Base-by-base conservation (phyloP, 805 yeast species). In the Candida silvatica region DNA sequence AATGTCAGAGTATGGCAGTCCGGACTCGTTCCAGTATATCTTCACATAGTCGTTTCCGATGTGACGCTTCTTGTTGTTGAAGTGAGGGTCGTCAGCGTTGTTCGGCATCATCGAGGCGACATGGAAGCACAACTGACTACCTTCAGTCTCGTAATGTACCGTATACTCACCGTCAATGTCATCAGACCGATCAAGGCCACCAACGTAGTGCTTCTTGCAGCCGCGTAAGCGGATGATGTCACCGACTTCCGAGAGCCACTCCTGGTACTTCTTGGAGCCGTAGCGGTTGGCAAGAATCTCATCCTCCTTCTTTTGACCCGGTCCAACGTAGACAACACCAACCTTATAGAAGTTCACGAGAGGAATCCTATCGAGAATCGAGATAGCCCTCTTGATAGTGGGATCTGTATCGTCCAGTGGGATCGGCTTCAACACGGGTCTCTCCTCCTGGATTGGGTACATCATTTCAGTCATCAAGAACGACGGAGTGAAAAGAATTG, bases 1-100 rank as follows among this genome's bases (percentile, higher is more conserved):
- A 46, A 80, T 80, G 61, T 83, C 80, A 40, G 79, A 74, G 57
- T 82, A 83, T 3, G 75, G 71, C 4, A 57, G 54, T 0, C 77
- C 75, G 2, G 86, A 74, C 46, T 86, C 95, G 48, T 86, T 84
- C 61, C 77, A 87, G 52, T 70, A 86, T 17, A 86, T 74, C 49
- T 80, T 82, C 37, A 86, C 92, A 53, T 75, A 78, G 51, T 85
- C 72, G 58, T 86, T 86, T 6, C 96, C 96, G 42, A 86, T 80
- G 52, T 86, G 96, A 37, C 87, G 61, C 56, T 86, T 86, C 57
- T 85, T 86, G 52, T 67, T 51, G 12, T 77, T 67, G 20, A 56
- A 62, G 14, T 50, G 48, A 4, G 54, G 50, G 43, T 78, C 80
- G 12, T 52, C 47, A 3, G 47, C 54, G 17, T 35, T 40, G 33